A percentile compares a stretch with the other conserved stretches of the same genome.
phyloP scores from a whole-genome alignment of 2,329 filamentous ascomycete genomes.

The Neopestalotiopsis sp. region DNA sequence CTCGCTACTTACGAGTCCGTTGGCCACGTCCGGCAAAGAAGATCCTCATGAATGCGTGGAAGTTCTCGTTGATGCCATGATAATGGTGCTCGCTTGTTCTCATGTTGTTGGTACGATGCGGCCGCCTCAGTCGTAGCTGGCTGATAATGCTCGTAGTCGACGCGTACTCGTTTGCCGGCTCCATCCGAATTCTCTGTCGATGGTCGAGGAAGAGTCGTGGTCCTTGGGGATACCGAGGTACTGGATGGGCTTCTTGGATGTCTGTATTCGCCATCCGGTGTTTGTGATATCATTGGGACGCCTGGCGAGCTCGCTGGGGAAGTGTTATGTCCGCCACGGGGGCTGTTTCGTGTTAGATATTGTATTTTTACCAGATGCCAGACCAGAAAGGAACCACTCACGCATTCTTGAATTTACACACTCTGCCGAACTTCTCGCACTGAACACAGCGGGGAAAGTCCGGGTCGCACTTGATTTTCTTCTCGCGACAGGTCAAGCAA shows the following conservation, averaged over 20 bases:
- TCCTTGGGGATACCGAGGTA: constrained; percentile 54
- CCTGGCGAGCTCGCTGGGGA: constrained; percentile 58
- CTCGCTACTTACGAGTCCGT: constrained; percentile 49
- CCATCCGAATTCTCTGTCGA: constrained; percentile 36
- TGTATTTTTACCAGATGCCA: constrained; percentile 20
- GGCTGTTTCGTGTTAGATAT: constrained; percentile 42
- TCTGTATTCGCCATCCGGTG: constrained; percentile 41
- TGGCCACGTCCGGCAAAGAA: constrained; percentile 54
- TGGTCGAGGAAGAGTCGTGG: constrained; percentile 34
- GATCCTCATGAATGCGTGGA: constrained; percentile 54
- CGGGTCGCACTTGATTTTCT: constrained; percentile 97
- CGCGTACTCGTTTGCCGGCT: constrained; percentile 54
- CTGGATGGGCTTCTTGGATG: constrained; percentile 49
- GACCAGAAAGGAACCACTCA: constrained; percentile 53
- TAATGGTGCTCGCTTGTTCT: constrained; percentile 41
- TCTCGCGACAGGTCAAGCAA: constrained; percentile 89
- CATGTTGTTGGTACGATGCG: constrained; percentile 31
- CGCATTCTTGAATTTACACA: constrained; percentile 87
- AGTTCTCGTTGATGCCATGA: constrained; percentile 48
- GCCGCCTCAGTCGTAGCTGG: constrained; percentile 37
- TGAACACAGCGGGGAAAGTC: constrained; percentile 87
- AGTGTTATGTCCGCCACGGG: constrained; percentile 62
- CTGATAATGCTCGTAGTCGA: constrained; percentile 52
- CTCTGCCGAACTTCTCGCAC: constrained; percentile 87
- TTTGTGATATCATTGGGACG: constrained; percentile 43